Evolutionary conservation across 441 rosid species (phyloP).

Genomic region (Populus hybrid): DNA sequence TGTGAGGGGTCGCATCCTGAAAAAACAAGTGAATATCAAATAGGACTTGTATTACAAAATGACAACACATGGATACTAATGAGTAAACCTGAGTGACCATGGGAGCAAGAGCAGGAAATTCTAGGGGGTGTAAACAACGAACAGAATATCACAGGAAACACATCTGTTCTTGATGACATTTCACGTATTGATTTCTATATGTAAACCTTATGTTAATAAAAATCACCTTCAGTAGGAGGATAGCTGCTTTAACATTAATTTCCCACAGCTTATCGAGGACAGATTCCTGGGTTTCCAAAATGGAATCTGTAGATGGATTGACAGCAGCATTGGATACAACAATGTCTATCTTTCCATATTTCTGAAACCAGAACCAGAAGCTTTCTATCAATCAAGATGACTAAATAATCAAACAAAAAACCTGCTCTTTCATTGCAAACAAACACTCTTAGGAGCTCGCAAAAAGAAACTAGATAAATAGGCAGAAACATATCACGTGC

Average conservation of each 20-base stretch:
- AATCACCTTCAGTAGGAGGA: constrained; percentile 52
- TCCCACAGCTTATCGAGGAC: constrained; percentile 75
- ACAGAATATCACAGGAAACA: not conserved
- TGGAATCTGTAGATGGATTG: constrained; percentile 52
- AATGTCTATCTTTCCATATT: constrained; percentile 62
- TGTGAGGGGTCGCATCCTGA: constrained; percentile 78
- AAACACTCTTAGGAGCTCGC: not conserved
- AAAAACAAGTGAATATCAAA: not conserved
- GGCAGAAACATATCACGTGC: not conserved
- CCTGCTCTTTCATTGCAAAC: not conserved
- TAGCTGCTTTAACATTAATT: constrained; percentile 64
- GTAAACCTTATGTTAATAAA: not conserved
- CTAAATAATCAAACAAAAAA: no score
- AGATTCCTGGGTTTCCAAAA: constrained; percentile 47
- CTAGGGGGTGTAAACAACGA: not conserved
- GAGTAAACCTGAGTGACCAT: not conserved
- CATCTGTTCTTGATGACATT: not conserved
- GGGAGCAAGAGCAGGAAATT: not conserved
- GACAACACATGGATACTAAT: not conserved
- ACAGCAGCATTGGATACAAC: constrained; percentile 65
- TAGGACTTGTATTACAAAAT: not conserved
- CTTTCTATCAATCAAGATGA: not conserved
- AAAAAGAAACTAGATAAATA: not conserved
- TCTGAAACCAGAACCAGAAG: constrained; percentile 43
- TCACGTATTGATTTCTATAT: not conserved